These are phyloP conservation scores for Skeletonema tropicum DNA, from an alignment of 108 stramenopile species.

Conservation along the genomic window DNA sequence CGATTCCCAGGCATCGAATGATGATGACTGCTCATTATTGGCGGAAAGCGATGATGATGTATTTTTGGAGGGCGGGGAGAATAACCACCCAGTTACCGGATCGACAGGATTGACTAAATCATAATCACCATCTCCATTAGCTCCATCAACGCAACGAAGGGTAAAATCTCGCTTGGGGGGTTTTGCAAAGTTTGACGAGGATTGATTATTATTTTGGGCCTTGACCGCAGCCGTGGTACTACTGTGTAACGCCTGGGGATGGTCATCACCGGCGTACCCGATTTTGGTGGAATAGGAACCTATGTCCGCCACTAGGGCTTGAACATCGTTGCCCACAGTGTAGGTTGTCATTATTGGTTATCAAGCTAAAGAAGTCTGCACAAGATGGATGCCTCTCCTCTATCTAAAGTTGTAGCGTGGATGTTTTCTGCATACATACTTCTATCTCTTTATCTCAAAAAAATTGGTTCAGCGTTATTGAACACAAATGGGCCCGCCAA, in stretches of 20 bases:
- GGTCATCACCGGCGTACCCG: conserved; percentile 95
- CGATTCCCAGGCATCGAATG: conserved; percentile 39
- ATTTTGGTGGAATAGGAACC: conserved; percentile 91
- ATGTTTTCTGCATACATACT: too few relatives aligned
- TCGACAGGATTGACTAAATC: conserved; percentile 77
- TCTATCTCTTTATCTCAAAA: too few relatives aligned
- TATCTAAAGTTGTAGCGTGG: too few relatives aligned
- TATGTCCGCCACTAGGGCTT: conserved; percentile 86
- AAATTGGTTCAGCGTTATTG: too few relatives aligned
- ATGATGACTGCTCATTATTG: conserved; percentile 14
- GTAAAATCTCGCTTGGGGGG: conserved; percentile 63
- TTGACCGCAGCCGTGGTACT: conserved; percentile 61
- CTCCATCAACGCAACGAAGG: conserved; percentile 39
- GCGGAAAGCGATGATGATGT: conserved; percentile 19
- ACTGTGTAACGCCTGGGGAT: conserved; percentile 78
- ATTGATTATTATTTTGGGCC: neutral
- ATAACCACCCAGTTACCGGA: conserved; percentile 63
- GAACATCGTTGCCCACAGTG: conserved; percentile 3
- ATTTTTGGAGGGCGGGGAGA: conserved; percentile 25
- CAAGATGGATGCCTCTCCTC: too few relatives aligned
- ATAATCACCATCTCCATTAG: conserved; percentile 59
- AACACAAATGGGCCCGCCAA: too few relatives aligned
- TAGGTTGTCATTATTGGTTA: conserved; percentile 4
- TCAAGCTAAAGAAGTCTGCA: too few relatives aligned
- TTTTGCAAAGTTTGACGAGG: conserved; percentile 35